Percentiles rank a stretch among this genome's conserved stretches.
phyloP scores from a whole-genome alignment of 2,329 filamentous ascomycete species.

The Harringtonia lauricola region DNA sequence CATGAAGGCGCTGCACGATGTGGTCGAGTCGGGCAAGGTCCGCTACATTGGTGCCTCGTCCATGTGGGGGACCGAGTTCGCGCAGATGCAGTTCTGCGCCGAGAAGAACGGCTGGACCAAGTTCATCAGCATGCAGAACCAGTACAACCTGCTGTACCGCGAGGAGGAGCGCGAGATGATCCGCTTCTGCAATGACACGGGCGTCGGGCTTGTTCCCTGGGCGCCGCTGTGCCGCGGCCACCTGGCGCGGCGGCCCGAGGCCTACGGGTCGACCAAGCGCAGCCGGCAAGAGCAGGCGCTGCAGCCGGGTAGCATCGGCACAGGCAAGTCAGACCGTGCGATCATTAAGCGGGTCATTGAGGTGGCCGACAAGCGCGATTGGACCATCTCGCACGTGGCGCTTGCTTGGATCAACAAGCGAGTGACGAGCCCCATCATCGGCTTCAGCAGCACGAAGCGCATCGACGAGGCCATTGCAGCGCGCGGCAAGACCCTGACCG shows the following conservation, averaged over 20 bases:
- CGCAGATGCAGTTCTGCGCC: constrained; percentile 34
- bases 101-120: constrained; percentile 41
- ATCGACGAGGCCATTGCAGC: constrained; percentile 48
- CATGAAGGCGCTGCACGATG: constrained; percentile 45
- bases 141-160: constrained; percentile 39
- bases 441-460: constrained; percentile 45
- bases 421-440: constrained; percentile 47
- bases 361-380: constrained; percentile 9
- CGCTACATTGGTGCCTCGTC: constrained; percentile 32
- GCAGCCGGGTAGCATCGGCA: constrained; percentile 11
- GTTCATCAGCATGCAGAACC: constrained; percentile 44
- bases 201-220: constrained; percentile 26
- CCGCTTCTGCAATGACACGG: constrained; percentile 19
- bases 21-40: constrained; percentile 41
- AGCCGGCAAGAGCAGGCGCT: constrained; percentile 3
- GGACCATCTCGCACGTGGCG: constrained; percentile 35
- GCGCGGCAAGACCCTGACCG: constrained; percentile 34
- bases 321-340: constrained; percentile 14
- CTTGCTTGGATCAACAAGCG: constrained; percentile 50
- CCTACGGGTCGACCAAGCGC: constrained; percentile 7
- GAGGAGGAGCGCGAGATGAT: constrained; percentile 39
- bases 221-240: constrained; percentile 21
- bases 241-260: constrained; percentile 17
- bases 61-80: constrained; percentile 33
- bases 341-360: constrained; percentile 13